Conservation (phyloP, 805 yeast genomes). For the Barnettozyma siamensis region DNA sequence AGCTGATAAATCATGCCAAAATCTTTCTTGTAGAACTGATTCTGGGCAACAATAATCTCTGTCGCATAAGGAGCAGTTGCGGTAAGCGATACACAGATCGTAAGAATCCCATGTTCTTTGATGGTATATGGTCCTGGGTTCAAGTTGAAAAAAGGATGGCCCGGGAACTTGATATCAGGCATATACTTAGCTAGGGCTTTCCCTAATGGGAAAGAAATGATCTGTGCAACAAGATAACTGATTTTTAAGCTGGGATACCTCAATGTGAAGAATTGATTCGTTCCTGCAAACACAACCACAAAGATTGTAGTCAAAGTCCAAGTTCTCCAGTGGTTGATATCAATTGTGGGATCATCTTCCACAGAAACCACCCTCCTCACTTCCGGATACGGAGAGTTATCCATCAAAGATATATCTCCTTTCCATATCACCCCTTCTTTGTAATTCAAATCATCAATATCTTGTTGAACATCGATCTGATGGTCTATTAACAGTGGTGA, state of each 20-base stretch:
- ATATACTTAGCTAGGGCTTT: constrained; percentile 34
- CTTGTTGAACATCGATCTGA: constrained; percentile 3
- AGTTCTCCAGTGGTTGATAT: constrained; percentile 49
- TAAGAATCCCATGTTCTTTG: constrained; percentile 47
- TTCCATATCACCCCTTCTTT: constrained; percentile 8
- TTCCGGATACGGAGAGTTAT: constrained; percentile 57
- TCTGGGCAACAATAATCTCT: constrained; percentile 46
- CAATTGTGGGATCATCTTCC: constrained; percentile 42
- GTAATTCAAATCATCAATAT: constrained; percentile 8
- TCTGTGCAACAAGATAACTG: constrained; percentile 50
- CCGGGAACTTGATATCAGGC: constrained; percentile 34
- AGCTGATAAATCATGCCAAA: constrained; percentile 45
- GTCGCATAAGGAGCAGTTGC: constrained; percentile 49
- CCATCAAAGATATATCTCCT: constrained; percentile 23
- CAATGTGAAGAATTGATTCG: constrained; percentile 49
- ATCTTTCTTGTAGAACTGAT: constrained; percentile 38
- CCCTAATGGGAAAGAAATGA: constrained; percentile 59
- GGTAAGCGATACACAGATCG: constrained; percentile 41
- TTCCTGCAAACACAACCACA: constrained; percentile 49
- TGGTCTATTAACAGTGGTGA: constrained; percentile 4
- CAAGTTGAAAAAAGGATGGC: constrained; percentile 29
- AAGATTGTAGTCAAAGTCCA: constrained; percentile 47
- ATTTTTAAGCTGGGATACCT: constrained; percentile 46
- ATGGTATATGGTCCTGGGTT: constrained; percentile 51
- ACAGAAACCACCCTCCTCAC: constrained; percentile 55